Base-by-base conservation (phyloP, 2,329 filamentous ascomycete species). In the Cladosporium sp. region DNA sequence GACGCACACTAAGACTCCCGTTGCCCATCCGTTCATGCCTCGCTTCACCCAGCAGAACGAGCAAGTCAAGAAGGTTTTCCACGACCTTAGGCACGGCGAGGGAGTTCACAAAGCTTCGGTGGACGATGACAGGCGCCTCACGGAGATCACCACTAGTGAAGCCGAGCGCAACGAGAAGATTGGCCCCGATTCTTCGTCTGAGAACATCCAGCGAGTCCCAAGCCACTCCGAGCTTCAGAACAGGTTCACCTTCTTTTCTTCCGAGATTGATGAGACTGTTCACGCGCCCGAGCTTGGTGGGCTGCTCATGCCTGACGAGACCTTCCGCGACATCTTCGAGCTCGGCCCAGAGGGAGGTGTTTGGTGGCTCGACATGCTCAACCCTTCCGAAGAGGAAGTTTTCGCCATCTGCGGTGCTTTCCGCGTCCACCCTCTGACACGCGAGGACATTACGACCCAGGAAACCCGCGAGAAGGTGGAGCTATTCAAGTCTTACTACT, bases 381-480 rank as follows among this genome's bases (percentile, higher is more conserved):
- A 88, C 60, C 89, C 92, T 1, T 91, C 86, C 1, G 88, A 91
- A 64, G 90, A 92, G 53, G 93, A 97, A 67, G 84, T 96, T 17
- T 83, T 85, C 38, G 85, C 85, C 24, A 85, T 99, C 55, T 95
- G 89, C 75, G 90, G 91, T 64, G 91, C 93, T 4, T 99, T 99
- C 69, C 89, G 89, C 12, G 88, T 99, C 49, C 93, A 99, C 70
- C 92, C 92, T 29, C 75, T 99, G 68, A 99, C 93, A 0, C 88
- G 92, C 34, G 93, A 99, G 70, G 93, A 99, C 75, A 96, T 99
- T 59, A 85, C 86, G 54, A 95, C 89, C 0, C 90, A 96, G 67
- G 93, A 99, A 71, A 87, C 91, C 9, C 90, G 93, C 38, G 93
- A 99, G 73, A 99, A 99, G 76, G 96, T 99, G 50, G 93, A 99